Base-by-base conservation (phyloP, 2,329 filamentous ascomycete species). In the Ceratocystis huliohia region DNA sequence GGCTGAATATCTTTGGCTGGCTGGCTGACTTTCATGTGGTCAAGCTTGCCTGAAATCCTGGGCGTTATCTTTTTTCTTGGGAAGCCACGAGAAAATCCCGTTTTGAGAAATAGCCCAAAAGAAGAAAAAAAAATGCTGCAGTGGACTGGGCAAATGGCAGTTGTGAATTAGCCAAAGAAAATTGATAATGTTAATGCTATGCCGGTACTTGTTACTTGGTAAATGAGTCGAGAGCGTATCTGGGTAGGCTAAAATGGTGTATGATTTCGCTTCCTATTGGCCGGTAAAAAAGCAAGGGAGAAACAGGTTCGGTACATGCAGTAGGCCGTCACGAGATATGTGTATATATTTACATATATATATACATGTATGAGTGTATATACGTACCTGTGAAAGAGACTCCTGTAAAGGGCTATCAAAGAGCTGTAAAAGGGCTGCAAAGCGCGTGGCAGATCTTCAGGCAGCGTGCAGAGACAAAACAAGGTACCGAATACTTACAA, bases 211-310 rank as follows among this genome's bases (percentile, higher is more conserved):
- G 53, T 25, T 10, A 53, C 22, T 53, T n/a, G 48, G n/a, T 15
- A 41, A 41, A 41, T 41, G 37, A 41, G 48, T 25, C 7, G 46
- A 8, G 46, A 8, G 46, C n/a, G n/a, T 50, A 5, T 50, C 20
- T 50, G 48, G 13, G 48, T 25, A 50, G 15, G 48, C 48, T 50
- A 50, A 50, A 50, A 37, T 33, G n/a, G 13, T n/a, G 25, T 45
- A 22, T 37, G 44, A 63, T 30, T 48, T 63, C 44, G 41, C 53
- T 57, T 63, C 41, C 25, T 33, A 45, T 63, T 46, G 37, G 17
- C 25, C 37, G 22, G 37, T 41, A 63, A 3, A 15, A 2, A 22
- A 41, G 22, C 5, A 20, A 41, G 37, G 20, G 10, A 48, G 25
- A 28, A 22, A 46, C 44, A 50, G n/a, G 62, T 48, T 48, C 28